Evolutionary conservation across 768 basidiomycete species (phyloP).

Genomic region (Boletus huronensis): DNA sequence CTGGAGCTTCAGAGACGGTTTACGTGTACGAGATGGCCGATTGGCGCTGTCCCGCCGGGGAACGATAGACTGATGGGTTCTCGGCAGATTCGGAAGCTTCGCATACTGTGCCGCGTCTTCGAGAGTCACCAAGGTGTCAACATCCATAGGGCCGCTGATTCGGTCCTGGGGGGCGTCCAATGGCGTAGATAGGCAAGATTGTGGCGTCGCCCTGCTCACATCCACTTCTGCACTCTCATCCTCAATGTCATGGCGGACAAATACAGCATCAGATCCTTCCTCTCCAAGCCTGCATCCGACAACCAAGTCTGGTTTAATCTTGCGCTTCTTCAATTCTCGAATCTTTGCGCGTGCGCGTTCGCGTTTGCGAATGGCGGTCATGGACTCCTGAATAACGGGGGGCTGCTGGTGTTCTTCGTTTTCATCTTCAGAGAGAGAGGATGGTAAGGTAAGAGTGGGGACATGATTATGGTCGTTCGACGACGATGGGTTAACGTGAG

Average conservation of each 20-base stretch:
- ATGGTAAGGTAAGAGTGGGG: slow-evolving; percentile 19
- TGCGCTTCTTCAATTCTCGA: slow-evolving; percentile 53
- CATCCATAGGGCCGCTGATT: slow-evolving; percentile 10
- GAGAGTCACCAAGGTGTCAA: slow-evolving; percentile 11
- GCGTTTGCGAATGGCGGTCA: slow-evolving; percentile 26
- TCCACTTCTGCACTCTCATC: slow-evolving; percentile 65
- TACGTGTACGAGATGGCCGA: slow-evolving; percentile 26
- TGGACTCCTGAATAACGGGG: slow-evolving; percentile 17
- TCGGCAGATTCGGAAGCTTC: neutral
- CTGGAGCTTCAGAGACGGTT: slow-evolving; percentile 32
- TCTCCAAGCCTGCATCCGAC: slow-evolving; percentile 30
- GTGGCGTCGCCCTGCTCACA: slow-evolving; percentile 38
- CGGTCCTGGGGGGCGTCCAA: slow-evolving; percentile 10
- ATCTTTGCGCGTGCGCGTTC: slow-evolving; percentile 51
- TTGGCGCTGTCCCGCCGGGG: slow-evolving; percentile 6
- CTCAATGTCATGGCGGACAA: slow-evolving; percentile 52
- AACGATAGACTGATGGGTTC: neutral
- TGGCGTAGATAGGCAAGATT: slow-evolving; percentile 21
- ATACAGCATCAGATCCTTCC: slow-evolving; percentile 40
- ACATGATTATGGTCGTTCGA: slow-evolving; percentile 19
- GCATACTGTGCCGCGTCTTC: neutral
- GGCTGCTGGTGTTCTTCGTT: slow-evolving; percentile 11
- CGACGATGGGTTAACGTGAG: slow-evolving; percentile 21
- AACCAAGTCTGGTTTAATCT: slow-evolving; percentile 35
- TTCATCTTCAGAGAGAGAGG: slow-evolving; percentile 36